Percentiles rank a stretch among this genome's conserved stretches.
Evolutionary conservation across 768 basidiomycete genomes (phyloP).

Genomic region (Suillus variegatus): DNA sequence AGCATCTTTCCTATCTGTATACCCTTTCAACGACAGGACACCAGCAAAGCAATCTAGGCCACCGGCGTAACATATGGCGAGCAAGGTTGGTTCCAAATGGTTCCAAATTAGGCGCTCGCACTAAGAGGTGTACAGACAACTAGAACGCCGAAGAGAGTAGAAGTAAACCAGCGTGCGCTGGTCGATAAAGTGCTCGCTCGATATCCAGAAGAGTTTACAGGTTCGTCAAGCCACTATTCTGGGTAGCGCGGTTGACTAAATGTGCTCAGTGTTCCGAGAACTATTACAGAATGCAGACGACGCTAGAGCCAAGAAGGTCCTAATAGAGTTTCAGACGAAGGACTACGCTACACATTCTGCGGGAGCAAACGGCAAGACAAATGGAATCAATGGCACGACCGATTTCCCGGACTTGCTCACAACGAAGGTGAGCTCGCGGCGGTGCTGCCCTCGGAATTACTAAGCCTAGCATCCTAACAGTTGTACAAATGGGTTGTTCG

Average conservation of each 20-base stretch:
- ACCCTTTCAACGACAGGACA: not conserved
- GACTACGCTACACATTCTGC: constrained; percentile 10
- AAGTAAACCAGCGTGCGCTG: constrained; percentile 18
- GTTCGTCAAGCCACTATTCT: constrained; percentile 3
- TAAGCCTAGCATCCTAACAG: constrained; percentile 19
- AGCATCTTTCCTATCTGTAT: not conserved
- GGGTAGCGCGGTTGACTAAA: not conserved
- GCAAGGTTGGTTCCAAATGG: not conserved
- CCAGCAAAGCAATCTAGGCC: not conserved
- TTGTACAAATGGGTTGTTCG: constrained; percentile 41
- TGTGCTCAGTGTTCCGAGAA: constrained; percentile 48
- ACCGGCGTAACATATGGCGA: not conserved
- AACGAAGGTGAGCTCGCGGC: constrained; percentile 2
- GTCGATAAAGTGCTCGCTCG: constrained; percentile 20
- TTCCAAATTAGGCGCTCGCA: not conserved
- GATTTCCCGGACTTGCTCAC: constrained; percentile 8
- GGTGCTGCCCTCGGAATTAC: not conserved
- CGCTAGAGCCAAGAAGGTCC: constrained; percentile 36
- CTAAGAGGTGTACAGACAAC: not conserved
- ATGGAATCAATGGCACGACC: not conserved
- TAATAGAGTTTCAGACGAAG: constrained; percentile 38
- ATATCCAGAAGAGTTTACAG: constrained; percentile 20
- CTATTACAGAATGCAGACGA: constrained; percentile 61
- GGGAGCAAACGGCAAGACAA: constrained; percentile 4
- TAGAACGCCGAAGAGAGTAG: constrained; percentile 4